Evolutionary conservation across 2,329 filamentous ascomycete species (phyloP), one percentile per base, ranked within the genome.

Genomic region (Pseudogymnoascus sp.): DNA sequence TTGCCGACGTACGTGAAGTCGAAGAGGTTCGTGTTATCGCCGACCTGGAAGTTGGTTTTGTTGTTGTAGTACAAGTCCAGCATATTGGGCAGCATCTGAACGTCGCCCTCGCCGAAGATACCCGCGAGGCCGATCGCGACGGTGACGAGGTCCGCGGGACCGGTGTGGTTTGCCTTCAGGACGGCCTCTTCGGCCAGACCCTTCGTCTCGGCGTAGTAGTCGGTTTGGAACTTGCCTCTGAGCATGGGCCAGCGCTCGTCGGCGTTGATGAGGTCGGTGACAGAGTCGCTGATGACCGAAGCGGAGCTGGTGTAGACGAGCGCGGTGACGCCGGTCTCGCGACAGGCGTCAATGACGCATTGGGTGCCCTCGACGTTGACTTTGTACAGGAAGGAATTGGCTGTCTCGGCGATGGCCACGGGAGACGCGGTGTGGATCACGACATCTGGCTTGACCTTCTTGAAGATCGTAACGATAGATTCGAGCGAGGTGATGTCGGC

Each of bases 261-360:
- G 67, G 91, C 91, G 74, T 96, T 93, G 74, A 87, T 83, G 73
- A 96, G 83, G 73, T 96, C 90, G 65, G 79, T 84, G 65, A 82
- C 79, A 69, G 93, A 93, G 76, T 97, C 92, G 72, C 90, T 88
- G 67, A 96, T 81, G 65, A 96, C 88, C 65, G 91, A 96, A 61
- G 90, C 89, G 61, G 89, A 95, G 75, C 90, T 95, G 16, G 93
- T 97, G 77, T 93, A 96, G 55, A 97, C 90, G 67, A 97, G 86
- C 0, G 84, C 90, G 76, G 87, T 90, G 70, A 93, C 91, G 65
- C 83, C 87, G 38, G 83, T 82, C 67, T 83, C 79, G 71, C 83
- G 83, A 69, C 89, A 89, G 14, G 90, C 90, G 37, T 88, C 84
- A 62, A 97, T 79, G 59, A 97, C 83, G 67, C 88, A 87, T 67